Conservation (phyloP, 2,329 filamentous ascomycete species). For the Fusarium sp. region DNA sequence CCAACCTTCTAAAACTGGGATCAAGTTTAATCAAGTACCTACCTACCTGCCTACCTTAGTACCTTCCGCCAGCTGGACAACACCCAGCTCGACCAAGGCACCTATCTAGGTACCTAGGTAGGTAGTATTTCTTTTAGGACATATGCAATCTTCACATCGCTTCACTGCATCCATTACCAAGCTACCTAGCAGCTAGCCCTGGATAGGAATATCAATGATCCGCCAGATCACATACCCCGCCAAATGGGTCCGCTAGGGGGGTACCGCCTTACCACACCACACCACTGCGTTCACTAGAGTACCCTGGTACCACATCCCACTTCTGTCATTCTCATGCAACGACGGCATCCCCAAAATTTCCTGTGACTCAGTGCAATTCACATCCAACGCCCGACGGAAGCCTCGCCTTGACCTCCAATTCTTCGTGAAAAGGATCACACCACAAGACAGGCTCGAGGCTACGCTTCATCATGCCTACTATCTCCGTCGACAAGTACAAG, state of each 20-base stretch:
- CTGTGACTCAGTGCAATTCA: conserved; percentile 53
- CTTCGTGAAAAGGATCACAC: conserved; percentile 29
- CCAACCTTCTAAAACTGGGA: neutral
- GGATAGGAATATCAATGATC: conserved; percentile 48
- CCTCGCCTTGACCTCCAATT: conserved; percentile 30
- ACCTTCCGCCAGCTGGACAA: too few species aligned
- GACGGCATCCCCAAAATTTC: conserved; percentile 51
- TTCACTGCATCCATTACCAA: neutral
- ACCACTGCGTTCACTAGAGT: conserved; percentile 2
- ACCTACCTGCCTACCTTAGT: neutral
- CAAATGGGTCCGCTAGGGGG: conserved; percentile 33
- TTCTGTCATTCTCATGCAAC: conserved; percentile 9
- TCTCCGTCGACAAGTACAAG: conserved; percentile 93
- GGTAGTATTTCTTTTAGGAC: too few species aligned
- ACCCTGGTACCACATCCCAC: conserved; percentile 24
- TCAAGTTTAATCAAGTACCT: neutral
- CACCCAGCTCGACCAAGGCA: too few species aligned
- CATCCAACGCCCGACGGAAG: conserved; percentile 38
- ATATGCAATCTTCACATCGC: neutral
- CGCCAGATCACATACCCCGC: conserved; percentile 43
- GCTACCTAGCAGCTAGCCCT: neutral
- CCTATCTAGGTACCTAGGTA: too few species aligned
- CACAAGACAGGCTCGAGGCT: conserved; percentile 37
- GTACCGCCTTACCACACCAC: conserved; percentile 20
- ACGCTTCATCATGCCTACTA: conserved; percentile 83